Evolutionary conservation across 208 protist genomes (phyloP).

Genomic region (Leptomonas pyrrhocoris): DNA sequence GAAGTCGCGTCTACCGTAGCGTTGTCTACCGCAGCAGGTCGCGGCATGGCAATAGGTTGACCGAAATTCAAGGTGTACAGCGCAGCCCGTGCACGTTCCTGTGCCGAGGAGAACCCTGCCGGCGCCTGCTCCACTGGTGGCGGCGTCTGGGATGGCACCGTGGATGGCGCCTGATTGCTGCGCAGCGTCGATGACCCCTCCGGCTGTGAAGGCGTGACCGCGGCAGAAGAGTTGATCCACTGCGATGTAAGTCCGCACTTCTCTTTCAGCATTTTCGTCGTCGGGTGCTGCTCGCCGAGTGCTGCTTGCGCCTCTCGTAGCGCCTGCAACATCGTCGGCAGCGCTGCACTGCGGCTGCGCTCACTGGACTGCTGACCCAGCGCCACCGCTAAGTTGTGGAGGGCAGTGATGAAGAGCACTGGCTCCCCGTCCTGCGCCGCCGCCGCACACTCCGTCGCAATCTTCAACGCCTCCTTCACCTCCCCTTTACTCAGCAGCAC

Average conservation of each 20-base stretch:
- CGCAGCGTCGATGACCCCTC: neutral
- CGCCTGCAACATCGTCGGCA: constrained; percentile 75
- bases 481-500: constrained; percentile 64
- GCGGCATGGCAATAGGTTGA: neutral
- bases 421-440: constrained; percentile 60
- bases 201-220: neutral
- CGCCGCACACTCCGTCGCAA: constrained; percentile 66
- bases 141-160: neutral
- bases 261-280: constrained; percentile 67
- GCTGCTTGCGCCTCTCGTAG: constrained; percentile 60
- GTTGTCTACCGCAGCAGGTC: too few species aligned
- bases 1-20: too few species aligned
- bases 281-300: constrained; percentile 67
- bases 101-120: neutral
- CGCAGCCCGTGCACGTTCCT: constrained; percentile 34
- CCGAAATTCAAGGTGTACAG: constrained; percentile 48
- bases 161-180: neutral
- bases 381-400: constrained; percentile 84
- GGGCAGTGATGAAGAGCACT: constrained; percentile 73
- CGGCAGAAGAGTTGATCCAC: constrained; percentile 27
- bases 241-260: constrained; percentile 55
- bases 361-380: constrained; percentile 61
- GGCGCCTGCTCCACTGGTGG: neutral
- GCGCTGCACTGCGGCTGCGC: constrained; percentile 47
- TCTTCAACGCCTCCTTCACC: constrained; percentile 57